Evolutionary conservation across 2,329 filamentous ascomycete species (phyloP).

Genomic region (Fusarium luffae): DNA sequence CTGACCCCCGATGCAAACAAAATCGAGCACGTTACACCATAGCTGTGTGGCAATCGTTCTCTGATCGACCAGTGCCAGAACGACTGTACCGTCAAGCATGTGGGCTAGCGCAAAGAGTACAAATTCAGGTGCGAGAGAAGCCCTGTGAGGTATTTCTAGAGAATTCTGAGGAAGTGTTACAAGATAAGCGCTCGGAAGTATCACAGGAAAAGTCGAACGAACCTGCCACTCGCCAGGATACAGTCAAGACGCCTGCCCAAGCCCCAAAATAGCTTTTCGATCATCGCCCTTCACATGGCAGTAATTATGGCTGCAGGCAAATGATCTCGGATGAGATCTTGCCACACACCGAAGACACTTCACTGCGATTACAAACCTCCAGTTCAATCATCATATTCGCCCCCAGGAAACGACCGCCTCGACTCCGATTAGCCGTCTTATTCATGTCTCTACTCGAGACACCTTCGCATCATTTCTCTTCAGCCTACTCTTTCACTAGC

Average conservation of each 20-base stretch:
- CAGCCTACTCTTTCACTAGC: too few relatives aligned
- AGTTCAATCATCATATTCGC: not conserved
- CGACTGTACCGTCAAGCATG: not conserved
- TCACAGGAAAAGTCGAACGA: too few relatives aligned
- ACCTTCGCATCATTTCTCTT: not conserved
- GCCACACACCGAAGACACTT: too few relatives aligned
- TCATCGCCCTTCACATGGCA: too few relatives aligned
- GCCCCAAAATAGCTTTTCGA: too few relatives aligned
- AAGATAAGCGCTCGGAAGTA: too few relatives aligned
- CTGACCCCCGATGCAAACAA: not conserved
- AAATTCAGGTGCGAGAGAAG: not conserved
- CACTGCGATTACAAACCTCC: not conserved
- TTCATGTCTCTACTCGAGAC: not conserved
- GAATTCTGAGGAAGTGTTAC: not conserved
- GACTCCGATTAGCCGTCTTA: not conserved
- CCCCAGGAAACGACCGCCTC: not conserved
- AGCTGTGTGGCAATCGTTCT: not conserved
- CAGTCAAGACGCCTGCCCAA: not conserved
- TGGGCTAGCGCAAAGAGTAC: not conserved
- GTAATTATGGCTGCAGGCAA: not conserved
- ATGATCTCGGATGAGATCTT: not conserved
- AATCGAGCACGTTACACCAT: not conserved
- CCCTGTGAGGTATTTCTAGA: not conserved
- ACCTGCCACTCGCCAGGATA: not conserved
- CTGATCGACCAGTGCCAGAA: not conserved